A percentile compares a stretch with the other conserved stretches of the same genome.
These are phyloP conservation scores for Porodaedalea pini DNA, from an alignment of 1,284 basidiomycete genomes.

Conservation along the genomic window DNA sequence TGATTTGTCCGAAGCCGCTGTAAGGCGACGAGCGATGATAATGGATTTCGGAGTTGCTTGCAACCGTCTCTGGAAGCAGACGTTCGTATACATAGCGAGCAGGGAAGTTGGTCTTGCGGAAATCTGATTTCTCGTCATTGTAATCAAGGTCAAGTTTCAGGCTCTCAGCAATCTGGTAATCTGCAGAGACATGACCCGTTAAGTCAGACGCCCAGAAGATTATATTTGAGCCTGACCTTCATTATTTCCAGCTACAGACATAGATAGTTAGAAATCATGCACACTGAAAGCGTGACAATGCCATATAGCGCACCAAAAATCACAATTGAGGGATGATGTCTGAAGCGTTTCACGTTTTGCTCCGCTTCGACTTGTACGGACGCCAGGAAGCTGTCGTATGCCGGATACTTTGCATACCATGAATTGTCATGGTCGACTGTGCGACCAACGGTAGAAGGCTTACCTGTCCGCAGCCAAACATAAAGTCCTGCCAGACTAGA, in stretches of 20 bases:
- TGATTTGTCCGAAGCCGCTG: slow-evolving; percentile 71
- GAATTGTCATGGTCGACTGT: not conserved
- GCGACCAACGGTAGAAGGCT: slow-evolving; percentile 13
- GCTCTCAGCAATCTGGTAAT: slow-evolving; percentile 80
- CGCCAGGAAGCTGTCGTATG: slow-evolving; percentile 38
- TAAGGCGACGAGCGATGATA: slow-evolving; percentile 88
- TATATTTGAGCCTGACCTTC: slow-evolving; percentile 48
- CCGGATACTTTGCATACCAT: slow-evolving; percentile 37
- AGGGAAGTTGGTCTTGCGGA: slow-evolving; percentile 79
- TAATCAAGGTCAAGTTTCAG: slow-evolving; percentile 77
- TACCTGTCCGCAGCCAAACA: slow-evolving; percentile 57
- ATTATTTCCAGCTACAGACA: slow-evolving; percentile 76
- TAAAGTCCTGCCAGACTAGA: slow-evolving; percentile 47
- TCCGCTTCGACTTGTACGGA: slow-evolving; percentile 42
- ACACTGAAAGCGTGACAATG: slow-evolving; percentile 10
- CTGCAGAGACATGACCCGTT: slow-evolving; percentile 32
- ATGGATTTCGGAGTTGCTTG: slow-evolving; percentile 58
- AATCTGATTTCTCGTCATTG: slow-evolving; percentile 75
- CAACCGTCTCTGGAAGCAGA: slow-evolving; percentile 70
- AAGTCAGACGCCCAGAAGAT: not conserved
- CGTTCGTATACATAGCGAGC: slow-evolving; percentile 86
- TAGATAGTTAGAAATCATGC: not conserved
- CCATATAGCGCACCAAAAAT: slow-evolving; percentile 61
- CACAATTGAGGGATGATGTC: slow-evolving; percentile 56
- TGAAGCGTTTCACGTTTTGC: slow-evolving; percentile 39